phyloP scores from a whole-genome alignment of 805 yeast species.

The Lipomyces spencermartinsiae region DNA sequence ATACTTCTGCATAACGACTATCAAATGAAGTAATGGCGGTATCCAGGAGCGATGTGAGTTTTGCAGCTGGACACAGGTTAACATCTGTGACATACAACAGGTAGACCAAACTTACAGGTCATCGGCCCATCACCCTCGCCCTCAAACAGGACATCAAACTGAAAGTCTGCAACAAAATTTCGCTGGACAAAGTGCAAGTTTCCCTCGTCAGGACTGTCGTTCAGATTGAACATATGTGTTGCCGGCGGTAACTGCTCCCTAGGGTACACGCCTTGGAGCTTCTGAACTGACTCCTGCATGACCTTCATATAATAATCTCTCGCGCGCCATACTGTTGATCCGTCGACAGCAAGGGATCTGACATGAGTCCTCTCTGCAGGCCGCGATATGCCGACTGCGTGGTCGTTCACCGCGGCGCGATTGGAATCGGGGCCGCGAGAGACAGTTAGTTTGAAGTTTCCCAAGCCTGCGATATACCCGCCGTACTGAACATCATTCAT shows the following conservation, averaged over 20 bases:
- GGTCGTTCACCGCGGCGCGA: constrained; percentile 54
- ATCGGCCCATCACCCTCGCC: constrained; percentile 16
- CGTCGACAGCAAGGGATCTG: constrained; percentile 17
- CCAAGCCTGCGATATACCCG: constrained; percentile 70
- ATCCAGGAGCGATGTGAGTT: constrained; percentile 43
- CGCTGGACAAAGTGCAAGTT: constrained; percentile 82
- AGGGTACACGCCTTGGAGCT: constrained; percentile 39
- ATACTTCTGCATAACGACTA: constrained; percentile 57
- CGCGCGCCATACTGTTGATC: constrained; percentile 64
- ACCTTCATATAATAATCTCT: constrained; percentile 74
- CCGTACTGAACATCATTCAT: constrained; percentile 50
- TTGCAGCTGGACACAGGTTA: constrained; percentile 17
- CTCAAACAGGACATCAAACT: constrained; percentile 64
- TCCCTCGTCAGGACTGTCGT: constrained; percentile 65
- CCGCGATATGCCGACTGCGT: constrained; percentile 51
- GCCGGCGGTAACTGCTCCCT: constrained; percentile 51
- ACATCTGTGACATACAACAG: neutral
- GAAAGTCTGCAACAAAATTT: constrained; percentile 72
- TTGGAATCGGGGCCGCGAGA: constrained; percentile 60
- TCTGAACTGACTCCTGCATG: constrained; percentile 70
- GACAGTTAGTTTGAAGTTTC: constrained; percentile 66
- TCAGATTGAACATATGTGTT: constrained; percentile 54
- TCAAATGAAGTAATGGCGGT: constrained; percentile 53
- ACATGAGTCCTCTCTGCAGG: constrained; percentile 25
- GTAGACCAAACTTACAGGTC: constrained; percentile 22